Evolutionary conservation across 2,329 filamentous ascomycete species (phyloP), one percentile per base, ranked within the genome.

Genomic region (Xylariomycetidae sp.): DNA sequence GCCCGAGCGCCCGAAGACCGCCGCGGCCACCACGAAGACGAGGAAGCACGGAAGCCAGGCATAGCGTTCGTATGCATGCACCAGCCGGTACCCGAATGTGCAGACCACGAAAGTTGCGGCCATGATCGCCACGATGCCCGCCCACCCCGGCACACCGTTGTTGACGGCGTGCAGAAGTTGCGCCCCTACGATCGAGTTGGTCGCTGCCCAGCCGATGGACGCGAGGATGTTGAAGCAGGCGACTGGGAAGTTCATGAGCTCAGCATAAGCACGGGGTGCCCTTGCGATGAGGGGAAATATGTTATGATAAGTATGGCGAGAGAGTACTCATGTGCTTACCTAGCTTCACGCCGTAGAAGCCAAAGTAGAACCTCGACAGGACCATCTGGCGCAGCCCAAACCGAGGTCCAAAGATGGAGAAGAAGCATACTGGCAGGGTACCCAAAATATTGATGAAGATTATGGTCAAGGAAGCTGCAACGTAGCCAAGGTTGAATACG

Each of bases 381-480:
- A 88, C 81, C 79, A 89, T 87, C 53, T 88, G 85, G 34, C 85
- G 75, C 43, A 88, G 66, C 4, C 84, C 85, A 44, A 86, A 87
- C 7, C 64, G 63, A 3, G 85, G 79, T 3, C 85, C 84, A 51
- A 88, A 86, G 13, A 76, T 84, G 2, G 80, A 83, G 65, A 88
- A 88, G 60, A 81, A 86, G 52, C 76, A 82, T 12, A 86, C 83
- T 0, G 83, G 80, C 30, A 79, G 52, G 30, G 82, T 71, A n/a
- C 80, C 82, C 8, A 90, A 63, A 4, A 86, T 53, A 48, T 88
- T 89, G 64, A 89, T 74, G 60, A 88, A 85, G 32, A 90, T 57
- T 38, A 84, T 79, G 19, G 79, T 73, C 28, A 90, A 61, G 20
- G 83, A 75, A 6, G 79, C 76, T 50, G 90, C 85, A 30, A 81